A percentile compares a stretch with the other conserved stretches of the same genome.
Conservation (phyloP, 176 grass and related monocot species). For the Eragrostis curvula region DNA sequence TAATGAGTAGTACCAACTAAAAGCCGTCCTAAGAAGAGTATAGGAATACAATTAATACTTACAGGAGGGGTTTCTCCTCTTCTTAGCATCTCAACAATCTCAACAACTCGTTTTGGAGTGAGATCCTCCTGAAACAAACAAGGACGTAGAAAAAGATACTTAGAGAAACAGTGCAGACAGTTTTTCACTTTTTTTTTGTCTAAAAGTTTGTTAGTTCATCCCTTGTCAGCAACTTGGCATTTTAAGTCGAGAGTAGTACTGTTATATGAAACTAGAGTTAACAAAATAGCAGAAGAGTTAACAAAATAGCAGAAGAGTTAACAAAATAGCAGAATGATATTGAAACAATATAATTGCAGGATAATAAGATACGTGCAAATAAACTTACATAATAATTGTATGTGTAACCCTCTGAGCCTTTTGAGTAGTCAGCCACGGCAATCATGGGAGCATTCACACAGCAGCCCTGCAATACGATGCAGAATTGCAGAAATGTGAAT, state of each 20-base stretch:
- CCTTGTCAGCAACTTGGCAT: too few species aligned
- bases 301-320: too few species aligned
- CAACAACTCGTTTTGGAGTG: conserved; percentile 81
- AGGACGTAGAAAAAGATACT: conserved; percentile 21
- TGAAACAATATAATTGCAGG: background rate
- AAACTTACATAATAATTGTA: conserved; percentile 88
- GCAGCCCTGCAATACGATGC: conserved; percentile 52
- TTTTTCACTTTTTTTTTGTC: too few species aligned
- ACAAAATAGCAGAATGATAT: background rate
- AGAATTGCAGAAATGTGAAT: conserved; percentile 19
- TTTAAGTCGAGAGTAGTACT: background rate
- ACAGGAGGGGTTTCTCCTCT: conserved; percentile 86
- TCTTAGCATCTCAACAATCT: conserved; percentile 93
- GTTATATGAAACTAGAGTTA: background rate
- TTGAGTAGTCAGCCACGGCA: conserved; percentile 74
- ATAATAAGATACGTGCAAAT: conserved; percentile 14
- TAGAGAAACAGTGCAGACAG: background rate
- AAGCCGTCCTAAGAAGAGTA: background rate
- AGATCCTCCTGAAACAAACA: conserved; percentile 72
- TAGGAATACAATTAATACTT: conserved; percentile 43
- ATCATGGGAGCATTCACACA: conserved; percentile 94
- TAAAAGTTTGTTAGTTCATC: background rate
- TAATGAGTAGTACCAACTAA: background rate
- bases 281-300: background rate
- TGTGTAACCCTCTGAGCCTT: conserved; percentile 75